These are phyloP conservation scores for Dryas octopetala DNA, from an alignment of 306 rosid genomes.

Conservation along the genomic window DNA sequence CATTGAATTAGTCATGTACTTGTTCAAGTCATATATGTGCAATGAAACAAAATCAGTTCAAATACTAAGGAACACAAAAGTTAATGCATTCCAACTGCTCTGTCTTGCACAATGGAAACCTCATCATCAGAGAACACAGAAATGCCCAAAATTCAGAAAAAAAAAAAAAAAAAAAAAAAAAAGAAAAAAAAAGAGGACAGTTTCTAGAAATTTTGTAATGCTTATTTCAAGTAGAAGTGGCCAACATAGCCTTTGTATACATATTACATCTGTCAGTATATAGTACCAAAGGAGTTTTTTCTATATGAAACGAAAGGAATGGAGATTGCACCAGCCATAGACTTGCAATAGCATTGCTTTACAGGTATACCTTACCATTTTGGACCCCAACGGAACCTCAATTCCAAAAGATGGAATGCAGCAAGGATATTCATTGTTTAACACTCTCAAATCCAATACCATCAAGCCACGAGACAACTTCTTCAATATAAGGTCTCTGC, in stretches of 20 bases:
- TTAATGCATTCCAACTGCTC: neutral
- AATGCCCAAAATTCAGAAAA: constrained; percentile 3
- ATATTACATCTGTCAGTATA: constrained; percentile 36
- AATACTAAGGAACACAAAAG: neutral
- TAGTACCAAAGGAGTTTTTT: constrained; percentile 20
- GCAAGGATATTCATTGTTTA: constrained; percentile 33
- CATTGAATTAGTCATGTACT: neutral
- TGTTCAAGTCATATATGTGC: neutral
- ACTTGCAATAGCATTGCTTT: constrained; percentile 35
- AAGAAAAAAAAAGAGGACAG: neutral
- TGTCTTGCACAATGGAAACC: neutral
- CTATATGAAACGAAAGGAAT: constrained; percentile 17
- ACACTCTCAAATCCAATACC: constrained; percentile 43
- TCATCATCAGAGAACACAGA: constrained; percentile 8
- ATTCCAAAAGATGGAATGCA: constrained; percentile 5
- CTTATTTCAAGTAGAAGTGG: constrained; percentile 26
- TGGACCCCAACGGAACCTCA: constrained; percentile 32
- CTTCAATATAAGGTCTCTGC: constrained; percentile 68
- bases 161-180: neutral
- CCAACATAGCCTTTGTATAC: constrained; percentile 39
- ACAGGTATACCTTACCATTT: constrained; percentile 34
- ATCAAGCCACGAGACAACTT: constrained; percentile 68
- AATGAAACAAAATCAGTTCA: neutral
- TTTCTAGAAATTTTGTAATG: constrained; percentile 10
- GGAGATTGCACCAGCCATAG: constrained; percentile 31